Base-by-base conservation (phyloP, 2,329 filamentous ascomycete species). In the Diaporthe destruens region DNA sequence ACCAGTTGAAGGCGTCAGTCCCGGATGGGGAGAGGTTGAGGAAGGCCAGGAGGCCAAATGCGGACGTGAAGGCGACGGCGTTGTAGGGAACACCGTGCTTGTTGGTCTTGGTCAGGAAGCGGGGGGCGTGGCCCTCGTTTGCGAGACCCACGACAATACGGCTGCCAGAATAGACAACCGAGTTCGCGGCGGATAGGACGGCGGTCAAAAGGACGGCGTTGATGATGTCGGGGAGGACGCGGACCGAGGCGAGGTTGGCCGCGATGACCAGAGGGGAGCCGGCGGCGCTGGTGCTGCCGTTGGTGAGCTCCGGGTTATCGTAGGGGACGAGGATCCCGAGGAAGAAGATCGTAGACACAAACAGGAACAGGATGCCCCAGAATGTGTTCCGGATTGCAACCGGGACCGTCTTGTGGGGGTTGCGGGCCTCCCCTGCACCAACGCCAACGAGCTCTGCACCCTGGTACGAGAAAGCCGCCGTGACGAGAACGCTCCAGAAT, bases 141-240 rank as follows among this genome's bases (percentile, higher is more conserved):
- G 91, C 90, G 16, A 94, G 85, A 12, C 89, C 90, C 75, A 93
- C 86, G 47, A 94, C 85, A 53, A 92, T 91, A 32, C 92, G 90
- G 72, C 89, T 91, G 73, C 90, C 90, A 54, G 91, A 92, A 83
- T 93, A 94, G 73, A 95, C 87, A 82, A 93, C 93, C 18, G 92
- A 93, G 82, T 93, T 94, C 73, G 92, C 93, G 7, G 93, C 93
- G 0, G 92, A 94, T 76, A 94, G 89, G 9, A 95, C 93, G 3
- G 93, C 93, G 0, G 93, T 94, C 29, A 96, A 85, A 12, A 96
- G 88, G 9, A 94, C 90, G 20, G 90, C 93, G 81, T 96, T 96
- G 85, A 96, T 91, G 79, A 95, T 91, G 76, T 89, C 84, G 7
- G 90, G 88, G 5, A 94, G 87, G 4, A 89, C 87, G 9, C 84